Conservation (phyloP, 73 alveolate species). For the Paramecium primaurelia region DNA sequence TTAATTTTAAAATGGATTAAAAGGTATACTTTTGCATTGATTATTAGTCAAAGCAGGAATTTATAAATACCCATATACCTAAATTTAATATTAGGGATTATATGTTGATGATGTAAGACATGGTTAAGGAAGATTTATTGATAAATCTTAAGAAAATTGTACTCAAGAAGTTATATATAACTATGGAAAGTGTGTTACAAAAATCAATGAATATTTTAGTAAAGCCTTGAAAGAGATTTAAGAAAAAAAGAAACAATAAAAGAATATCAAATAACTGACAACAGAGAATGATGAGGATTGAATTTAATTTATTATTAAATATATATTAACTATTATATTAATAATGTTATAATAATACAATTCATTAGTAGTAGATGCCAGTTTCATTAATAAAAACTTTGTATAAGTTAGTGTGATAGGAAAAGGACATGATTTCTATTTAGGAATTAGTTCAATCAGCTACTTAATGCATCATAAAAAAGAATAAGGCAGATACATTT, state of each 20-base stretch:
- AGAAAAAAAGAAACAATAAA: background rate
- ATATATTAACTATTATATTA: background rate
- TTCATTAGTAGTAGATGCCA: conserved; percentile 32
- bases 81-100: background rate
- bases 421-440: background rate
- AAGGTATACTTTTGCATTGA: background rate
- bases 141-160: background rate
- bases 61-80: background rate
- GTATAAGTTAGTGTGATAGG: background rate
- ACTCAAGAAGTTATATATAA: background rate
- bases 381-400: background rate
- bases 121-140: background rate
- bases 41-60: background rate
- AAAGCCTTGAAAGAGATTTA: background rate
- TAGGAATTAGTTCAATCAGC: background rate
- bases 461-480: background rate
- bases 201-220: background rate
- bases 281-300: background rate
- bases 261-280: no score
- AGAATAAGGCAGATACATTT: background rate
- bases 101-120: background rate
- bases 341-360: background rate
- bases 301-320: background rate
- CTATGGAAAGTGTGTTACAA: background rate
- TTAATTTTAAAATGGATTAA: background rate